Conservation (phyloP, 2,329 filamentous ascomycete genomes). For the Geosmithia flava region DNA sequence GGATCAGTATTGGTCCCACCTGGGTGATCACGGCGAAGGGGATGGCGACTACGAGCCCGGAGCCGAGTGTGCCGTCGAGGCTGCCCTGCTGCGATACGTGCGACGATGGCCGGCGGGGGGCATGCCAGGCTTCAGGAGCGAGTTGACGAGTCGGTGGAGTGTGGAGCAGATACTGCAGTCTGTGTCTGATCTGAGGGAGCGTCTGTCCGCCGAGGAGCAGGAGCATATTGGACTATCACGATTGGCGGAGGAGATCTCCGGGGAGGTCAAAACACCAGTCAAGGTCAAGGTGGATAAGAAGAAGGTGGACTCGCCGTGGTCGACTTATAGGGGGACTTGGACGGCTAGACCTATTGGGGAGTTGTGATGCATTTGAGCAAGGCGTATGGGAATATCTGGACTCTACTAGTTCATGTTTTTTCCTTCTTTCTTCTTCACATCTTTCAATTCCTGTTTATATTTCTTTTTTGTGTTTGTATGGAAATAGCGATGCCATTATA, state of each 20-base stretch:
- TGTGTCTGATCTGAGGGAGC: constrained; percentile 24
- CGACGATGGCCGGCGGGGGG: constrained; percentile 6
- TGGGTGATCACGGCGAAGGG: constrained; percentile 13
- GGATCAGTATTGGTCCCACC: constrained; percentile 69
- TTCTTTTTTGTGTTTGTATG: no score
- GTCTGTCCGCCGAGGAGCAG: constrained; percentile 24
- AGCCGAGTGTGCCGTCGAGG: constrained; percentile 12
- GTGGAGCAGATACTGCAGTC: constrained; percentile 20
- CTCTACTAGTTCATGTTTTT: no score
- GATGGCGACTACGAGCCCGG: constrained; percentile 4
- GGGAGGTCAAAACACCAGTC: constrained; percentile 3
- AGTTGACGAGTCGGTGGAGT: constrained; percentile 21
- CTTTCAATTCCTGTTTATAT: no score
- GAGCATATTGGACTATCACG: constrained; percentile 30
- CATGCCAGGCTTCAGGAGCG: constrained; percentile 6
- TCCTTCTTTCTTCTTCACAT: no score
- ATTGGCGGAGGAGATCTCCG: constrained; percentile 27
- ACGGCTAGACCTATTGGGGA: neutral
- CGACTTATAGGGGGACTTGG: neutral
- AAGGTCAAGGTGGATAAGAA: neutral
- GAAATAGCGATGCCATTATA: no score
- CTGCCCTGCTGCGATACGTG: constrained; percentile 26
- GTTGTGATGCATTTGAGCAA: neutral
- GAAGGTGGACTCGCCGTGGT: constrained; percentile 4
- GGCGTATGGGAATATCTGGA: neutral